These are phyloP conservation scores for Ceratocystis huliohia DNA, from an alignment of 2,329 filamentous ascomycete species.

Conservation along the genomic window DNA sequence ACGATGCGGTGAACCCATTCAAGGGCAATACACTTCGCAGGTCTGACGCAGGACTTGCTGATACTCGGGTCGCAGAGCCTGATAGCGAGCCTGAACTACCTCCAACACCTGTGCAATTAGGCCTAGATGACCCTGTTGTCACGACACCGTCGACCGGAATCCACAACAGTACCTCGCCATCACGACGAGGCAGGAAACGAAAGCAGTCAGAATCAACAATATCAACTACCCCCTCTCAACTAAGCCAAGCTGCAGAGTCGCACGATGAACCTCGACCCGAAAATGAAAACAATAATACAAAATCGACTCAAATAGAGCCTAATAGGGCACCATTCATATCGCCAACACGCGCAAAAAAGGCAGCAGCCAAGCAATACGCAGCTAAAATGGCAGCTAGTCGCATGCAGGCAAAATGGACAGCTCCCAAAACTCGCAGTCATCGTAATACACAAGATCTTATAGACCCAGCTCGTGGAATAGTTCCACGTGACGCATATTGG, in stretches of 20 bases:
- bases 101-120: constrained; percentile 40
- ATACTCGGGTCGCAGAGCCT: background rate
- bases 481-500: constrained; percentile 32
- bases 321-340: background rate
- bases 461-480: constrained; percentile 32
- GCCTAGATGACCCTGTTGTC: constrained; percentile 39
- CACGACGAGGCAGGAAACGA: constrained; percentile 5
- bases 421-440: background rate
- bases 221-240: constrained; percentile 36
- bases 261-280: background rate
- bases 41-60: constrained; percentile 17
- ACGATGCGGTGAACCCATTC: constrained; percentile 12
- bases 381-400: constrained; percentile 9
- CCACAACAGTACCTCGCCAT: constrained; percentile 25
- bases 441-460: constrained; percentile 24
- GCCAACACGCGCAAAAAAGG: constrained; percentile 13
- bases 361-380: background rate
- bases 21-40: constrained; percentile 24
- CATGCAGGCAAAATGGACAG: constrained; percentile 15
- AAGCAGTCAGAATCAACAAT: constrained; percentile 6
- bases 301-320: background rate
- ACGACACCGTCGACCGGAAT: constrained; percentile 47
- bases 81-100: constrained; percentile 44
- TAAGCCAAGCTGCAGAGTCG: constrained; percentile 22
- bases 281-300: background rate